Base-by-base conservation (phyloP, 2,329 filamentous ascomycete genomes). In the Alternaria arborescens region DNA sequence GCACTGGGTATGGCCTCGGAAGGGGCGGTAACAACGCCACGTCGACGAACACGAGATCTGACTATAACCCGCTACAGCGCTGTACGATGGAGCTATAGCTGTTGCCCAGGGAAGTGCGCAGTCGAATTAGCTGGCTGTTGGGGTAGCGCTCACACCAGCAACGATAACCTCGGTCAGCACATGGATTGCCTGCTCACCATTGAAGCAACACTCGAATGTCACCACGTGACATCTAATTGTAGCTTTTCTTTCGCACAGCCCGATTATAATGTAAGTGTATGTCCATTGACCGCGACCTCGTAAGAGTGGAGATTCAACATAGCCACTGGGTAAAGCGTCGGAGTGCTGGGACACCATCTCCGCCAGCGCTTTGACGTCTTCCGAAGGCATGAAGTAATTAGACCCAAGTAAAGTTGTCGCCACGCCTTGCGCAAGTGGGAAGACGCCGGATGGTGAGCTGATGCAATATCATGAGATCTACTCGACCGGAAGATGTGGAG, bases 11-110 rank as follows among this genome's bases (percentile, higher is more conserved):
- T 36, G 30, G 40, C 30, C 22, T 42, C 38, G n/a, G 40, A 46
- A 43, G 48, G 16, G 28, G 34, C 36, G 12, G 36, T 20, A 42
- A 42, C 32, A 24, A 48, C 24, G 38, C 52, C 30, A 51, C 52
- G 44, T 42, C 43, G 47, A 58, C 26, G 46, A 57, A 43, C 32
- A 52, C 32, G 20, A 42, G 28, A 43, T 57, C 26, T 41, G 38
- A 44, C 46, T 26, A 26, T 8, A 16, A 26, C 14, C 30, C 32
- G 46, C 34, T 36, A 38, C 26, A 47, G 42, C 55, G 32, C 28
- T 40, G 34, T 34, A 58, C 42, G 43, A 34, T 44, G 28, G 30
- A 43, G 28, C 30, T n/a, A 34, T 18, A 26, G 46, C 36, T 22
- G 20, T 32, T n/a, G 43, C 48, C 26, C 28, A 40, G 20, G 28